Conservation (phyloP, 805 yeast species). For the Saturnispora mendoncae region DNA sequence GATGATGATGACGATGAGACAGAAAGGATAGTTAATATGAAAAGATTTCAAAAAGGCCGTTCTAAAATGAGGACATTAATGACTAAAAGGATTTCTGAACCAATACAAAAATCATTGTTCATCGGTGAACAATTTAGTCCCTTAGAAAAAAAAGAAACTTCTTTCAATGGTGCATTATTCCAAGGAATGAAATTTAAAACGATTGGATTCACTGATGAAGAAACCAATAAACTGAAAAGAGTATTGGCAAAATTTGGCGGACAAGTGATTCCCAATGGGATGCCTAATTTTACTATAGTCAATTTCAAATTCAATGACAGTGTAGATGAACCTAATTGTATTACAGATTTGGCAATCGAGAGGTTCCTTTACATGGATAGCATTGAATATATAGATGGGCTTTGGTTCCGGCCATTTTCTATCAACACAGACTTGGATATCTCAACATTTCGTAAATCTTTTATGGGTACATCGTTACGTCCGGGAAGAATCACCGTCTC, state of each 20-base stretch:
- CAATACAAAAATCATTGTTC: constrained; percentile 13
- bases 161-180: constrained; percentile 13
- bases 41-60: constrained; percentile 16
- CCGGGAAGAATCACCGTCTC: constrained; percentile 14
- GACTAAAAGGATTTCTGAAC: constrained; percentile 20
- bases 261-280: neutral
- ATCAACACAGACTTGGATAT: neutral
- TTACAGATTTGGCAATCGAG: constrained; percentile 27
- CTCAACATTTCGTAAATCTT: neutral
- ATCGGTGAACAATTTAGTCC: too few relatives aligned
- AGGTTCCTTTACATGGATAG: constrained; percentile 20
- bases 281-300: constrained; percentile 16
- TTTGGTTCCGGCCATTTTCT: constrained; percentile 22
- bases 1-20: constrained; percentile 11
- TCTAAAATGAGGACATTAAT: neutral
- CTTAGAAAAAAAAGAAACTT: neutral
- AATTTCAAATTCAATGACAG: constrained; percentile 14
- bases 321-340: constrained; percentile 1
- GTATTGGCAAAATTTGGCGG: constrained; percentile 24
- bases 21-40: constrained; percentile 21
- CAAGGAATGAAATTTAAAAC: constrained; percentile 15
- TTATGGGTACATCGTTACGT: neutral
- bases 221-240: constrained; percentile 17
- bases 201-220: constrained; percentile 16
- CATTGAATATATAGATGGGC: constrained; percentile 12